Percentiles rank a stretch among this genome's conserved stretches.
Conservation (phyloP, 805 yeast species). For the Lipomyces anomalus region DNA sequence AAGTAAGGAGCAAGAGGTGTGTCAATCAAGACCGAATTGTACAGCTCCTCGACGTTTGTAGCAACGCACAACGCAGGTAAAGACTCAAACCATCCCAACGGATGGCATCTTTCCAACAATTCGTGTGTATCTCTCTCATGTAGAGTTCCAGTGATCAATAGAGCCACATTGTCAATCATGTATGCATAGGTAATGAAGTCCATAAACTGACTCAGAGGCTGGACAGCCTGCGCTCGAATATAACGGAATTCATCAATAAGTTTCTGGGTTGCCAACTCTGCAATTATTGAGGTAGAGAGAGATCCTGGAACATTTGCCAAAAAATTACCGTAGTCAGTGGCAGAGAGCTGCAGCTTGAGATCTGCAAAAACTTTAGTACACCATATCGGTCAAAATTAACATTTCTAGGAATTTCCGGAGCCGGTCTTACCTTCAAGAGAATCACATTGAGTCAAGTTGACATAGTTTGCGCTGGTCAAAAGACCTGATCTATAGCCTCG, state of each 20-base stretch:
- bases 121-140: constrained; percentile 91
- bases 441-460: constrained; percentile 93
- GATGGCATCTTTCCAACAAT: constrained; percentile 85
- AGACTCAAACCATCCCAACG: constrained; percentile 97
- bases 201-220: constrained; percentile 73
- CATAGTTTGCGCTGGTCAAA: constrained; percentile 69
- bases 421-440: constrained; percentile 60
- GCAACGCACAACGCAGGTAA: constrained; percentile 92
- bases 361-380: constrained; percentile 38
- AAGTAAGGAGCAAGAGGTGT: constrained; percentile 97
- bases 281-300: constrained; percentile 81
- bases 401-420: too few species aligned
- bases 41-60: constrained; percentile 88
- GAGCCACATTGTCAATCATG: constrained; percentile 95
- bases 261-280: constrained; percentile 67
- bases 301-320: constrained; percentile 75
- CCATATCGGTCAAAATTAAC: not conserved
- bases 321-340: constrained; percentile 93
- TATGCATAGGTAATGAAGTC: constrained; percentile 93
- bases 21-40: constrained; percentile 86
- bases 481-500: constrained; percentile 90
- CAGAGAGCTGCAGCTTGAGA: constrained; percentile 83
- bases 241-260: constrained; percentile 80
- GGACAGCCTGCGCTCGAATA: constrained; percentile 75
- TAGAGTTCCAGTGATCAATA: constrained; percentile 94